A percentile compares a stretch with the other conserved stretches of the same genome.
These are phyloP conservation scores for Aspergillus intermedius DNA, from an alignment of 2,329 filamentous ascomycete species.

Conservation along the genomic window DNA sequence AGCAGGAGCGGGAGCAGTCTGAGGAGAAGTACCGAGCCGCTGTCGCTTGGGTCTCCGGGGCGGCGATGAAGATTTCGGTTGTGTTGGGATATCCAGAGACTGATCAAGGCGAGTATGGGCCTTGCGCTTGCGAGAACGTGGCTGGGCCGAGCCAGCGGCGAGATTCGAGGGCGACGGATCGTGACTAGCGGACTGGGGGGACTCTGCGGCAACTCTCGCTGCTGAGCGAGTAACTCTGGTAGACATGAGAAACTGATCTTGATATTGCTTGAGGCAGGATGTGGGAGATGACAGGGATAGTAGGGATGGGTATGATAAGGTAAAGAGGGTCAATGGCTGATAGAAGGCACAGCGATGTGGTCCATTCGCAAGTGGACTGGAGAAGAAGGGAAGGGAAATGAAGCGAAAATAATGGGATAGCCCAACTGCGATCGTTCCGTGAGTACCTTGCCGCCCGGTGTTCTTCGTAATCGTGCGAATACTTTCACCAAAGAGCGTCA, in stretches of 20 bases:
- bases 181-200: constrained; percentile 39
- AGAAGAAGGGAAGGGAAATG: not conserved
- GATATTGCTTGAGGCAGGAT: constrained; percentile 4
- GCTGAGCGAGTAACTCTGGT: constrained; percentile 93
- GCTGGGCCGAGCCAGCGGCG: constrained; percentile 43
- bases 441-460: not conserved
- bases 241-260: constrained; percentile 70
- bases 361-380: not conserved
- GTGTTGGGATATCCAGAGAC: constrained; percentile 32
- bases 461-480: not conserved
- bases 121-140: constrained; percentile 66
- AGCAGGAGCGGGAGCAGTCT: constrained; percentile 32
- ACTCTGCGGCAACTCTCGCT: constrained; percentile 75
- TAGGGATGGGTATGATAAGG: constrained; percentile 1
- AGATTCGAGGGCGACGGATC: constrained; percentile 31
- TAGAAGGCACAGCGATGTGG: not conserved
- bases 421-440: not conserved
- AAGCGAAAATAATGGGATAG: not conserved
- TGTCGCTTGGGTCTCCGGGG: constrained; percentile 64
- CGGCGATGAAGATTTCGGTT: constrained; percentile 23
- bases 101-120: constrained; percentile 48
- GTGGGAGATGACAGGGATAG: constrained; percentile 1
- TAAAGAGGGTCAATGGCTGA: not conserved
- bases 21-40: constrained; percentile 52
- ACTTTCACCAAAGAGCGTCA: too few relatives aligned